These are phyloP conservation scores for Colletotrichum paranaense DNA, from an alignment of 2,329 filamentous ascomycete genomes.

Conservation along the genomic window DNA sequence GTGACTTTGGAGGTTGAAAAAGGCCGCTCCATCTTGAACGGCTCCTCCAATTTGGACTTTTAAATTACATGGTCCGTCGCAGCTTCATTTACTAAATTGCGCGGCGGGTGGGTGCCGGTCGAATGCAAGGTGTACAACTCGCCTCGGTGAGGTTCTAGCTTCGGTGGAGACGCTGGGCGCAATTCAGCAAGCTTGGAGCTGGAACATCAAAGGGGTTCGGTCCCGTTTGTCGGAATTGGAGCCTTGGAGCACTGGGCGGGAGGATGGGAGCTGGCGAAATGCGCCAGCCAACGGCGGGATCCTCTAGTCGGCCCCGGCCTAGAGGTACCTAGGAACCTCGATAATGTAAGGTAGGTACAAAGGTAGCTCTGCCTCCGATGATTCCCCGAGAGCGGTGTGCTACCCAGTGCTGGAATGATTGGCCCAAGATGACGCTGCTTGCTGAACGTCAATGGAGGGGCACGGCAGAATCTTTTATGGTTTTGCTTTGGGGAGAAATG, in stretches of 20 bases:
- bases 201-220: neutral
- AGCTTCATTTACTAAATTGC: slow-evolving; percentile 1
- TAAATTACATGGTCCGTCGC: slow-evolving; percentile 25
- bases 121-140: neutral
- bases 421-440: slow-evolving; percentile 15
- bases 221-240: neutral
- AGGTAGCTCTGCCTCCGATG: slow-evolving; percentile 5
- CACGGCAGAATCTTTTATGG: slow-evolving; percentile 39
- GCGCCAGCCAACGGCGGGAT: slow-evolving; percentile 4
- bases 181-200: neutral
- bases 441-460: slow-evolving; percentile 34
- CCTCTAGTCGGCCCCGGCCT: neutral
- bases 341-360: no score
- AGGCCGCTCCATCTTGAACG: slow-evolving; percentile 71
- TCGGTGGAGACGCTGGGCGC: slow-evolving; percentile 16
- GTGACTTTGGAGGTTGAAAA: slow-evolving; percentile 82
- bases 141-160: slow-evolving; percentile 16
- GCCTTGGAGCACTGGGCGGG: no score
- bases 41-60: slow-evolving; percentile 32
- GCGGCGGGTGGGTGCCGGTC: neutral
- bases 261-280: neutral
- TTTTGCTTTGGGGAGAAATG: slow-evolving; percentile 28
- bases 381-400: slow-evolving; percentile 25
- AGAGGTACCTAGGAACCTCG: neutral
- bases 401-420: slow-evolving; percentile 3